Percentiles rank a stretch among this genome's conserved stretches.
These are phyloP conservation scores for Claviceps capensis DNA, from an alignment of 2,329 filamentous ascomycete species.

Conservation along the genomic window DNA sequence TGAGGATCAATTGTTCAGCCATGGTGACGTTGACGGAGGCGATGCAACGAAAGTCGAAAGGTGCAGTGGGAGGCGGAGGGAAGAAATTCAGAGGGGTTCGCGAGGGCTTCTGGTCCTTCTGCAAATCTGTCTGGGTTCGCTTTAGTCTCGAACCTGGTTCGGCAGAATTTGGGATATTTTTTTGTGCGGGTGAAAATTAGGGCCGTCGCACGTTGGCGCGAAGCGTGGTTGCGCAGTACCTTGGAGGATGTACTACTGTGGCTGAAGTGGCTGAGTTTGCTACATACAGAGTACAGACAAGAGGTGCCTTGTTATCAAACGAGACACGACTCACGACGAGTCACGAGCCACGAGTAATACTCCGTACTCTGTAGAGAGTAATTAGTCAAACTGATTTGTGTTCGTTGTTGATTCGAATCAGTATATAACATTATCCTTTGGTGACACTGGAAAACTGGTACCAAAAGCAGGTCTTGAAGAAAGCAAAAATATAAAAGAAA, in stretches of 20 bases:
- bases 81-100: slow-evolving; percentile 16
- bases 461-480: not conserved
- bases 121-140: slow-evolving; percentile 11
- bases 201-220: slow-evolving; percentile 19
- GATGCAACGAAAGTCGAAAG: slow-evolving; percentile 20
- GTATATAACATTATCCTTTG: not conserved
- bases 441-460: too few relatives aligned
- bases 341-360: not conserved
- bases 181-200: slow-evolving; percentile 41
- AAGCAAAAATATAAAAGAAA: not conserved
- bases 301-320: not conserved
- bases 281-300: not conserved
- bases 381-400: too few relatives aligned
- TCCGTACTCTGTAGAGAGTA: too few relatives aligned
- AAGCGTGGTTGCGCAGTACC: slow-evolving; percentile 2
- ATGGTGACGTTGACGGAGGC: slow-evolving; percentile 42
- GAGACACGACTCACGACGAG: not conserved
- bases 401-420: too few relatives aligned
- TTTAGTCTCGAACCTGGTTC: slow-evolving; percentile 9
- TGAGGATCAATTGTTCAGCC: slow-evolving; percentile 91
- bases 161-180: slow-evolving; percentile 27
- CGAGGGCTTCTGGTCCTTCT: slow-evolving; percentile 14
- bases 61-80: slow-evolving; percentile 20
- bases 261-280: not conserved
- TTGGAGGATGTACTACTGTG: not conserved